These are phyloP conservation scores for Eremochloa ophiuroides DNA, from an alignment of 176 grass and related monocot species.

Conservation along the genomic window DNA sequence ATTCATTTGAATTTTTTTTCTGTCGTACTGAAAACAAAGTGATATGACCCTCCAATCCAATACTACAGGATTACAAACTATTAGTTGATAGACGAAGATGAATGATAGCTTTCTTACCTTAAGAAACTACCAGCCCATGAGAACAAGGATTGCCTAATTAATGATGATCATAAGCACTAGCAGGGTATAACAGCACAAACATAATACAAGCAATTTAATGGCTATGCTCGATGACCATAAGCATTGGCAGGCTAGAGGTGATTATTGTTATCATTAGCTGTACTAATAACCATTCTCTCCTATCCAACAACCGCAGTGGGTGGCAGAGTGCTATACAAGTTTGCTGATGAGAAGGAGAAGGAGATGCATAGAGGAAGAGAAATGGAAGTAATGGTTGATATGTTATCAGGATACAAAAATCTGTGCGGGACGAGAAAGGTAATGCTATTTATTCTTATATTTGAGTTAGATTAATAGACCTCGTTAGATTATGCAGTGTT, in stretches of 20 bases:
- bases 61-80: not conserved
- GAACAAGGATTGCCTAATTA: not conserved
- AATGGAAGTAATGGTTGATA: conserved; percentile 34
- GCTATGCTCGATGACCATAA: not conserved
- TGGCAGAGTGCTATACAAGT: conserved; percentile 34
- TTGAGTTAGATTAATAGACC: not conserved
- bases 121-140: not conserved
- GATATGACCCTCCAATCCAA: not conserved
- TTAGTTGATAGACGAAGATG: not conserved
- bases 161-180: not conserved
- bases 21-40: not conserved
- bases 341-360: conserved; percentile 53
- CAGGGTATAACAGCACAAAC: not conserved
- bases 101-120: not conserved
- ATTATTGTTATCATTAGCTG: not conserved
- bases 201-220: not conserved
- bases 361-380: conserved; percentile 52
- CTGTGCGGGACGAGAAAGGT: conserved; percentile 42
- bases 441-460: not conserved
- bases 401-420: conserved; percentile 42
- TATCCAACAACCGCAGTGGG: conserved; percentile 42
- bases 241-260: not conserved
- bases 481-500: not conserved
- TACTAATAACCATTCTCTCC: not conserved
- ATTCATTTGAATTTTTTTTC: not conserved